Conservation (phyloP, 2,329 filamentous ascomycete genomes). For the Neopestalotiopsis clavispora region DNA sequence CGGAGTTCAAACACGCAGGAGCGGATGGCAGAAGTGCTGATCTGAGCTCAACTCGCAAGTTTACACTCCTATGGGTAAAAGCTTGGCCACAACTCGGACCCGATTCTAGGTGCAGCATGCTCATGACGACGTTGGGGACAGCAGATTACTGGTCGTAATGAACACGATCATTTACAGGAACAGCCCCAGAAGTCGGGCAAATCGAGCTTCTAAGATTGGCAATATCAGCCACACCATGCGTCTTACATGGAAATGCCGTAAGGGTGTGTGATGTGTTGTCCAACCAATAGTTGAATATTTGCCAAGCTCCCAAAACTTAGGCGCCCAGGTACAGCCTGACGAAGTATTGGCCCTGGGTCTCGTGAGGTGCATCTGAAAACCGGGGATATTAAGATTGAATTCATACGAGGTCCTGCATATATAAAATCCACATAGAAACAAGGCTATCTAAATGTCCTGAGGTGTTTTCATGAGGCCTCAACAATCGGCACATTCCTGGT, state of each 20-base stretch:
- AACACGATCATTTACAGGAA: not conserved
- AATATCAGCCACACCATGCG: not conserved
- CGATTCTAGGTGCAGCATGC: not conserved
- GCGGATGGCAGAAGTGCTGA: not conserved
- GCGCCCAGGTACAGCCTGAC: slow-evolving; percentile 54
- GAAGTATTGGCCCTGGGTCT: slow-evolving; percentile 6
- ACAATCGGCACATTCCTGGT: not conserved
- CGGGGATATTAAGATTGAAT: not conserved
- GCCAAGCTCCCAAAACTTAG: slow-evolving; percentile 45
- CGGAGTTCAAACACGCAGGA: not conserved
- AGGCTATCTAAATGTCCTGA: not conserved
- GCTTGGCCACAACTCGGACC: not conserved
- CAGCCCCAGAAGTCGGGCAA: not conserved
- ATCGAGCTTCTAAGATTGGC: slow-evolving; percentile 1
- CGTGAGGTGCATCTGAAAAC: not conserved
- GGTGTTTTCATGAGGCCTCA: not conserved
- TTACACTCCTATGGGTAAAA: not conserved
- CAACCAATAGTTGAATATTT: slow-evolving; percentile 36
- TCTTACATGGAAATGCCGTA: slow-evolving; percentile 23
- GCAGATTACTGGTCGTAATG: not conserved
- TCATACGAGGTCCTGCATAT: not conserved
- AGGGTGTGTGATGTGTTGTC: slow-evolving; percentile 52
- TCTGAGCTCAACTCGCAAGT: no score
- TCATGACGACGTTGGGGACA: not conserved
- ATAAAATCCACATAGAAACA: not conserved